Base-by-base conservation (phyloP, 139 green algal genomes). In the Pseudopediastrum boryanum region DNA sequence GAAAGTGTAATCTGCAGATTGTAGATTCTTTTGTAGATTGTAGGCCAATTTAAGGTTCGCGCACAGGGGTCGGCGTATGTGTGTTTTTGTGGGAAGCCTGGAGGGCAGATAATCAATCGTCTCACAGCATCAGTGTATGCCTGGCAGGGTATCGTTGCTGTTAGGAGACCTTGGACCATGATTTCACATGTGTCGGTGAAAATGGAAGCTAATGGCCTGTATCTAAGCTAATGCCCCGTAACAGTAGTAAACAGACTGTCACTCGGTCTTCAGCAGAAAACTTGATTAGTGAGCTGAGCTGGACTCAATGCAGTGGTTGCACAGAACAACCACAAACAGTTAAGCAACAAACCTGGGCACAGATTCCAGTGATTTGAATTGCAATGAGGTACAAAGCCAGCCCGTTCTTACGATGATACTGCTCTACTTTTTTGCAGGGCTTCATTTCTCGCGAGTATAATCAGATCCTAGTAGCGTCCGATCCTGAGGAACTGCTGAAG, bases 391-490 rank as follows among this genome's bases (percentile, higher is more conserved):
- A 9, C 33, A 54, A 9, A 21, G 8, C 43, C 19, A 46, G 33
- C 43, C 33, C 2, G 10, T 8, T 65, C 41, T 36, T 10, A 58
- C 25, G 33, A 12, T 10, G 6, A 50, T 23, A 46, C 7, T 70
- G 31, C 8, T 63, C 16, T 6, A 3, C 29, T 31, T 62, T 35
- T 38, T 27, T 36, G 25, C 84, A 85, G 78, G 80, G 84, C 5
- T 89, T 86, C 35, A 51, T 86, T 2, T 76, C 59, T 21, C 4
- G 48, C 3, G 43, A 73, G 19, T 48, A 86, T 71, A 71, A 83
- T 12, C 81, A 77, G n/a, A 3, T 89, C 21, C n/a, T 86, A 19
- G 80, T 89, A 9, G 79, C 70, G 4, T 51, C 51, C 2, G 74
- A 85, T 39, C 67, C 85, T 0, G 68, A 56, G 38, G 61, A 89